Base-by-base conservation (phyloP, 345 rosid genomes). In the Citrus mangshanensis region DNA sequence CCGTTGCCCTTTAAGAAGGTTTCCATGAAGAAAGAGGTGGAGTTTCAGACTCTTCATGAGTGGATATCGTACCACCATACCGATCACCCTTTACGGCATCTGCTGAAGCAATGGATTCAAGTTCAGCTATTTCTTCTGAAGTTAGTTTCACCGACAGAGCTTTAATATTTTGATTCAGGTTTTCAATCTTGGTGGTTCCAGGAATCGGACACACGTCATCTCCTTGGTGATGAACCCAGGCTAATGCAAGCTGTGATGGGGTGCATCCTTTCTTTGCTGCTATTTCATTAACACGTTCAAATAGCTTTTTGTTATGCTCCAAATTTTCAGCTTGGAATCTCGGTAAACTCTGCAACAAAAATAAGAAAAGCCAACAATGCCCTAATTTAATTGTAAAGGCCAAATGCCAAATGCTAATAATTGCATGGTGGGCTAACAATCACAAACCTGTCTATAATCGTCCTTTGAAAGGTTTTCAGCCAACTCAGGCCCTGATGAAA, bases 171-270 rank as follows among this genome's bases (percentile, higher is more conserved):
- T 81, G 75, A 70, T 78, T 60, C n/a, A 84, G 9, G 81, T 92
- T 91, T 75, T 85, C 89, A 2, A 87, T 83, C 84, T 86, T 88
- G 32, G 91, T 88, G 32, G 93, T 89, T 77, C 90, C 90, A 1
- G 92, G 93, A 76, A 92, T 92, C 71, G 90, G 93, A 21, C 91
- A 88, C 1, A 92, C 90, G 24, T 92, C 94, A 5, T 84, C 84
- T 58, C 94, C 92, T 32, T 85, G 91, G 82, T 86, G 91, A 79
- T 91, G 94, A 51, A 91, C 81, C 97, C 92, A 93, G n/a, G 93
- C 89, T 2, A 91, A 77, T 34, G 95, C 97, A 68, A 93, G 84
- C 82, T 91, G 92, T n/a, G 84, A 87, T 0, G 91, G 81, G 32
- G 89, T 84, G 88, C 95, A 91, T 1, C 85, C 83, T 68, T 91